Base-by-base conservation (phyloP, 306 rosid genomes). In the Vicia villosa region DNA sequence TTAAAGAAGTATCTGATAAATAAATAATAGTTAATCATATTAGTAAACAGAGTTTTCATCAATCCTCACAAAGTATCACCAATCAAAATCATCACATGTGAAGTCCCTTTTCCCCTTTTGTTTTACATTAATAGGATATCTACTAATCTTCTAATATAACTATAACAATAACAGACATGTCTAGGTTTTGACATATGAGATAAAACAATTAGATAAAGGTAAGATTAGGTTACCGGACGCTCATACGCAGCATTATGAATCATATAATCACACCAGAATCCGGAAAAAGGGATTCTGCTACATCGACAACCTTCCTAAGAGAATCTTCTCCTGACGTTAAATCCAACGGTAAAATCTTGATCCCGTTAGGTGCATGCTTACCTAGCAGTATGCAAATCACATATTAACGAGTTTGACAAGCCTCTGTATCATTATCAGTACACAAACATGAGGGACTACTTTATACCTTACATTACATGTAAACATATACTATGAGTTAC, bases 241-340 rank as follows among this genome's bases (percentile, higher is more conserved):
- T 94, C 98, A 62, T 76, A 83, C 76, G 97, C 97, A 32, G 97
- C 96, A 86, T 90, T 94, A 61, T 94, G 98, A 72, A 94, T 83
- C 96, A 94, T 88, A 69, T 85, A 90, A 84, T 94, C 95, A 75
- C 88, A 66, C 98, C 98, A 49, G 83, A 77, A 74, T 84, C 82
- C 0, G 88, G 89, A 43, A 94, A 88, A 74, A 81, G 26, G 8
- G 84, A 90, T 75, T 87, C 98, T 28, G 96, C 97, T 77, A 68
- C 66, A 77, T 87, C 89, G 41, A 91, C 96, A 65, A 85, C 91
- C 78, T 74, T 76, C 76, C 75, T 61, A 77, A 94, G 92, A 79
- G 81, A 73, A 66, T 77, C 88, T 81, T 94, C 98, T 60, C 90
- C 95, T 68, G 96, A 84, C 28, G 95, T 10, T 70, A 90, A 82